Evolutionary conservation across 805 yeast species (phyloP).

Genomic region (Jamesozyma lodderae): DNA sequence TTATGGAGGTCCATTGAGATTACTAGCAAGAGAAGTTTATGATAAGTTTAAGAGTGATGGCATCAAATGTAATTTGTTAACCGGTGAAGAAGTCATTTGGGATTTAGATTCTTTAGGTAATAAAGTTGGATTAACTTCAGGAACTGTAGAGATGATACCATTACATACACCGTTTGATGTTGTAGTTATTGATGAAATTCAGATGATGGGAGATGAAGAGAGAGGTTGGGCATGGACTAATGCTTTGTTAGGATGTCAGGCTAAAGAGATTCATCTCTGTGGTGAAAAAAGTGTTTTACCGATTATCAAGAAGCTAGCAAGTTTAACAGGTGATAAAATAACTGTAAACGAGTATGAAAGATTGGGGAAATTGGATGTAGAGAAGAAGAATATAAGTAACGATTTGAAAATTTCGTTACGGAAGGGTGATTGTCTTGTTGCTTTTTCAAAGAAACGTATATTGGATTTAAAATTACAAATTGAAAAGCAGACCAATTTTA

Average conservation of each 20-base stretch:
- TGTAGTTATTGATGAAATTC: conserved; percentile 91
- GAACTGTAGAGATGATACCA: conserved; percentile 94
- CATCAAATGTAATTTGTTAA: conserved; percentile 68
- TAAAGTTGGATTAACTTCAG: conserved; percentile 67
- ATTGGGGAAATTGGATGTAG: conserved; percentile 60
- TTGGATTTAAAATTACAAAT: conserved; percentile 59
- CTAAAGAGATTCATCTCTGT: conserved; percentile 82
- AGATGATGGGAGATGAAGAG: conserved; percentile 72
- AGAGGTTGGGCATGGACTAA: conserved; percentile 95
- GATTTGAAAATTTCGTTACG: conserved; percentile 20
- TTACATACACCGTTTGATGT: conserved; percentile 60
- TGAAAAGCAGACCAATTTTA: conserved; percentile 50
- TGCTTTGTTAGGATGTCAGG: conserved; percentile 78
- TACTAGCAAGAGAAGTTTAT: conserved; percentile 84
- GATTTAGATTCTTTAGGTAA: conserved; percentile 62
- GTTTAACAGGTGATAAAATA: conserved; percentile 71
- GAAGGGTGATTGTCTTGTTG: conserved; percentile 83
- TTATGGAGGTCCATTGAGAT: conserved; percentile 89
- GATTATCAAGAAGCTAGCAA: conserved; percentile 47
- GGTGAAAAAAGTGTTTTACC: conserved; percentile 87
- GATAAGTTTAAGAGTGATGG: conserved; percentile 60
- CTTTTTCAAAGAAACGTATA: conserved; percentile 70
- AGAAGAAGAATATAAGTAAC: conserved; percentile 29
- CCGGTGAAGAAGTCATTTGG: conserved; percentile 90
- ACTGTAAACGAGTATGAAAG: conserved; percentile 65